Evolutionary conservation across 1,284 basidiomycete genomes (phyloP).

Genomic region (Ustanciosporium gigantosporum): DNA sequence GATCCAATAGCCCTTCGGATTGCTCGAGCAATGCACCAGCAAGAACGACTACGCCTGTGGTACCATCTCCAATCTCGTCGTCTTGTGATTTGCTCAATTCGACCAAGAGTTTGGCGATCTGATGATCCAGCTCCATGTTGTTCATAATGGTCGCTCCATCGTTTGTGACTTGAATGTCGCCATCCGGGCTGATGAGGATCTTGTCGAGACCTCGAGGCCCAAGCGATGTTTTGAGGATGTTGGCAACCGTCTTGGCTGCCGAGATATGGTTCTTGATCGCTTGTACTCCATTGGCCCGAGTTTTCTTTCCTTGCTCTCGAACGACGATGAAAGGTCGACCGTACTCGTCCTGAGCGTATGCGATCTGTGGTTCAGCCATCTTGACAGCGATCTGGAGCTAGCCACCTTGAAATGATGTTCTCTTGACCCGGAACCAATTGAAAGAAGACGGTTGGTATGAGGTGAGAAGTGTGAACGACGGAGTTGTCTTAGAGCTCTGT

Average conservation of each 20-base stretch:
- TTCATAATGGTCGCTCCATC: slow-evolving; percentile 74
- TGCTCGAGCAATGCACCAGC: slow-evolving; percentile 93
- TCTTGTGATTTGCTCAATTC: slow-evolving; percentile 97
- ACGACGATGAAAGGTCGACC: slow-evolving; percentile 96
- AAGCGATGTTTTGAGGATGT: slow-evolving; percentile 91
- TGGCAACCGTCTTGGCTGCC: slow-evolving; percentile 89
- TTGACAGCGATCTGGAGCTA: slow-evolving; percentile 10
- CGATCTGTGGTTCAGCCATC: slow-evolving; percentile 58
- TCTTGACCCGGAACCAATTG: too few species aligned
- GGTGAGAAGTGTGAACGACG: too few species aligned
- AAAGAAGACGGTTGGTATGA: too few species aligned
- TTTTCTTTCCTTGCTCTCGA: slow-evolving; percentile 92
- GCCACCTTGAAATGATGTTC: too few species aligned
- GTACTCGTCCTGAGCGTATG: slow-evolving; percentile 69
- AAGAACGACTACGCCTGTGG: slow-evolving; percentile 96
- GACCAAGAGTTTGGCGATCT: slow-evolving; percentile 95
- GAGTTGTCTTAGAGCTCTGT: neutral
- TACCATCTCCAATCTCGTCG: slow-evolving; percentile 98
- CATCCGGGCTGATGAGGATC: slow-evolving; percentile 96
- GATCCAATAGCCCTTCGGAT: slow-evolving; percentile 81
- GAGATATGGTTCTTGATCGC: slow-evolving; percentile 76
- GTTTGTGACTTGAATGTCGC: slow-evolving; percentile 98
- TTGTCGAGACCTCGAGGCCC: slow-evolving; percentile 97
- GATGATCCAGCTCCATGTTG: slow-evolving; percentile 81
- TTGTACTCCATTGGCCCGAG: slow-evolving; percentile 87